Conservation (phyloP, 345 rosid genomes). For the Ricinus communis region DNA sequence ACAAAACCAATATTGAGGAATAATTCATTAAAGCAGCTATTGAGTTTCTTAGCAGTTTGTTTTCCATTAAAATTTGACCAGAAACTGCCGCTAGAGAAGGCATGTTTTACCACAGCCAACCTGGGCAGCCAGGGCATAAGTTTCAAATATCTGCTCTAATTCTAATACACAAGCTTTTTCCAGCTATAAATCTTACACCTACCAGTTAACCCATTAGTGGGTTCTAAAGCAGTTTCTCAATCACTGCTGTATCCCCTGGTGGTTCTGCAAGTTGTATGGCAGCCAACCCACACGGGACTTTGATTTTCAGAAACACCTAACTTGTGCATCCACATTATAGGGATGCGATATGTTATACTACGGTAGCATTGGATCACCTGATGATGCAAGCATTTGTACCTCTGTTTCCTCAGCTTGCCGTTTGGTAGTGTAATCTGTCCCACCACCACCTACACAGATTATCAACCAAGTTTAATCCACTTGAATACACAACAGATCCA, state of each 20-base stretch:
- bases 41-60: slow-evolving; percentile 25
- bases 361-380: slow-evolving; percentile 77
- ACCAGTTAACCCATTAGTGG: slow-evolving; percentile 33
- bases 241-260: slow-evolving; percentile 38
- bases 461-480: slow-evolving; percentile 10
- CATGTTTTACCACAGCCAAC: slow-evolving; percentile 68
- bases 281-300: slow-evolving; percentile 23
- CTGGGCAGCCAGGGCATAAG: slow-evolving; percentile 81
- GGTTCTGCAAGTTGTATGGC: slow-evolving; percentile 25
- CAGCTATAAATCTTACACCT: slow-evolving; percentile 25
- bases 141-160: slow-evolving; percentile 42
- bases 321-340: slow-evolving; percentile 14
- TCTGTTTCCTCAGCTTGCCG: slow-evolving; percentile 51
- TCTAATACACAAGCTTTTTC: slow-evolving; percentile 46
- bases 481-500: slow-evolving; percentile 4
- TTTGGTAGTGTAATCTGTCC: slow-evolving; percentile 39
- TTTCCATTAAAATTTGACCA: slow-evolving; percentile 35
- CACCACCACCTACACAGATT: slow-evolving; percentile 50
- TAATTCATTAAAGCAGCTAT: slow-evolving; percentile 23
- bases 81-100: slow-evolving; percentile 97
- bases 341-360: slow-evolving; percentile 29
- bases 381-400: slow-evolving; percentile 52
- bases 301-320: slow-evolving; percentile 13
- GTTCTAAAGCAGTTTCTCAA: slow-evolving; percentile 19
- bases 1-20: slow-evolving; percentile 25